These are phyloP conservation scores for Inonotus hispidus DNA, from an alignment of 1,284 basidiomycete genomes.

Conservation along the genomic window DNA sequence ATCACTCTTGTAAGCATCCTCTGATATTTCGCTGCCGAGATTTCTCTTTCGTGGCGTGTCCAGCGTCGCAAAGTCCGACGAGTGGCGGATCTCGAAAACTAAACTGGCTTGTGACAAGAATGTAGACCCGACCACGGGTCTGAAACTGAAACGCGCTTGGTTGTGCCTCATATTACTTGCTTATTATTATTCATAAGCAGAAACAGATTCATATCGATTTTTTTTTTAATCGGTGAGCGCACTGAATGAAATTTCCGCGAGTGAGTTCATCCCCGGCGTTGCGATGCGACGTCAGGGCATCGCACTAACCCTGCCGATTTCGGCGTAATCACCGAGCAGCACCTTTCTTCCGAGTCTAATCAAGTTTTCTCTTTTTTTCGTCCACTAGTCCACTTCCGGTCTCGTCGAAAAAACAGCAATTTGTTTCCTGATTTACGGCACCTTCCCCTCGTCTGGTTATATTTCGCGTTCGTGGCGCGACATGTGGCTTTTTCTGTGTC, in stretches of 20 bases:
- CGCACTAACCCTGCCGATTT: neutral
- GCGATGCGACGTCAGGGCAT: neutral
- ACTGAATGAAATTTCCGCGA: too few relatives aligned
- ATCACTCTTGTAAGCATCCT: too few relatives aligned
- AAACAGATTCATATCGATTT: neutral
- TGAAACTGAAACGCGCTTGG: neutral
- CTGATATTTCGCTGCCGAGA: neutral
- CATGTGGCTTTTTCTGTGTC: neutral
- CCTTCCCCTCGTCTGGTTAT: neutral
- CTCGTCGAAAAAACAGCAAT: neutral
- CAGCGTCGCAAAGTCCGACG: neutral
- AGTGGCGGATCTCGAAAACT: neutral
- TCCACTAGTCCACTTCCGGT: neutral
- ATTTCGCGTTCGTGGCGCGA: neutral
- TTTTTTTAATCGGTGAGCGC: too few relatives aligned
- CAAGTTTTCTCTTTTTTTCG: neutral
- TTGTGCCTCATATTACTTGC: too few relatives aligned
- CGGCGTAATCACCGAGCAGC: conserved; percentile 3
- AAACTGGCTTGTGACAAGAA: neutral
- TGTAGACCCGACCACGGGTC: neutral
- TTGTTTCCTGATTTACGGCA: neutral
- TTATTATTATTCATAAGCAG: neutral
- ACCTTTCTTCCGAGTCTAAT: neutral
- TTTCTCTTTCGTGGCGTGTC: neutral
- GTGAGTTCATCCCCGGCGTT: neutral